A percentile compares a stretch with the other conserved stretches of the same genome.
phyloP scores from a whole-genome alignment of 2,329 filamentous ascomycete genomes.

The Berkeleyomyces basicola region DNA sequence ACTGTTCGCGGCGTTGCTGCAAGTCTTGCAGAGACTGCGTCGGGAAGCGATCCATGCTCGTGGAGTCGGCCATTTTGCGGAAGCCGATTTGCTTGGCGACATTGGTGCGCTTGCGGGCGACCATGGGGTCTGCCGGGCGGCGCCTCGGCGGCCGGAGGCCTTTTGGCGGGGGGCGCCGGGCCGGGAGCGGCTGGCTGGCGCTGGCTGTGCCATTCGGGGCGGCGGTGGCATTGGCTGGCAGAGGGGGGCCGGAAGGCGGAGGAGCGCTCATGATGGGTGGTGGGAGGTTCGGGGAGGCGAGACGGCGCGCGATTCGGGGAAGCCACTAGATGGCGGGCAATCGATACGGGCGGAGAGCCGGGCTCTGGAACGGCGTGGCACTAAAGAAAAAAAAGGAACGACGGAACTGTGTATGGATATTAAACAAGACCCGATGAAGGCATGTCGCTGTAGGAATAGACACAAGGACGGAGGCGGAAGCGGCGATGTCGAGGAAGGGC shows the following conservation, averaged over 20 bases:
- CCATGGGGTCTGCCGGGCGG: slow-evolving; percentile 13
- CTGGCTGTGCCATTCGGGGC: not conserved
- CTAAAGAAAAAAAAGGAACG: not conserved
- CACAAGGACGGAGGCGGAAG: not conserved
- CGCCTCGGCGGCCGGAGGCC: slow-evolving; percentile 9
- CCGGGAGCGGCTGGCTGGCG: slow-evolving; percentile 1
- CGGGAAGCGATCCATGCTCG: slow-evolving; percentile 5
- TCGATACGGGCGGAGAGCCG: too few species aligned
- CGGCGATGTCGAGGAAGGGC: not conserved
- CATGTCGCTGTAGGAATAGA: not conserved
- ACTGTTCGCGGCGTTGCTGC: slow-evolving; percentile 28
- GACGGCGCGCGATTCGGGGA: not conserved
- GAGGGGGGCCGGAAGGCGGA: slow-evolving; percentile 19
- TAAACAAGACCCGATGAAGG: not conserved
- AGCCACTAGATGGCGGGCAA: not conserved
- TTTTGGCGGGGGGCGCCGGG: slow-evolving; percentile 10
- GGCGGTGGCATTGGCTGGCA: slow-evolving; percentile 21
- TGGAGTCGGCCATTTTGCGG: slow-evolving; percentile 8
- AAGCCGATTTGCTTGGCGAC: slow-evolving; percentile 11
- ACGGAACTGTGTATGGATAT: not conserved
- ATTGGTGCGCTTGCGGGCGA: slow-evolving; percentile 8
- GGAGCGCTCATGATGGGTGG: slow-evolving; percentile 28
- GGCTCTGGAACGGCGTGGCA: not conserved
- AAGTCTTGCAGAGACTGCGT: slow-evolving; percentile 15
- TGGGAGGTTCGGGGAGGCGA: not conserved